Evolutionary conservation across 306 rosid species (phyloP).

Genomic region (Fagus crenata): DNA sequence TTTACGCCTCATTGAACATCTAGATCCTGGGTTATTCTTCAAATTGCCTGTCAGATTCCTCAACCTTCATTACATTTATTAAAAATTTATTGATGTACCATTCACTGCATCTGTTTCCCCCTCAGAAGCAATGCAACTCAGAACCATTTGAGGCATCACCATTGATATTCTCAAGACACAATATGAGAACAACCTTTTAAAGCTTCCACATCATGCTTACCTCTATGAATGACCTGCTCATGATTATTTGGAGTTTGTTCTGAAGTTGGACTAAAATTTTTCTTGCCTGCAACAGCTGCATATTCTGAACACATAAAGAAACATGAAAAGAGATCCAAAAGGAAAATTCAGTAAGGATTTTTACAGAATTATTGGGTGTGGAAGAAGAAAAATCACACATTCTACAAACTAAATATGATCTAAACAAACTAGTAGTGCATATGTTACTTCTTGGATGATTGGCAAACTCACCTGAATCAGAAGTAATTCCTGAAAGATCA

Average conservation of each 20-base stretch:
- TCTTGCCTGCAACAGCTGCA: slow-evolving; percentile 15
- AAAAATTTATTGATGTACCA: slow-evolving; percentile 8
- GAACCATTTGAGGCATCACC: no score
- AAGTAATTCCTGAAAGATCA: slow-evolving; percentile 20
- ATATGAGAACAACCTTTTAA: neutral
- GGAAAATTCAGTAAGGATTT: neutral
- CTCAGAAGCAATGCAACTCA: neutral
- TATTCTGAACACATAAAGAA: neutral
- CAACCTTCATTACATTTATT: slow-evolving; percentile 23
- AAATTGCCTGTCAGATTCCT: slow-evolving; percentile 19
- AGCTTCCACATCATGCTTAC: slow-evolving; percentile 9
- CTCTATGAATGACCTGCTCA: slow-evolving; percentile 3
- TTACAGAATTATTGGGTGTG: slow-evolving; percentile 5
- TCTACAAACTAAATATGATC: neutral
- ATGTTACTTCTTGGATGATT: slow-evolving; percentile 17
- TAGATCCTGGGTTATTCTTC: slow-evolving; percentile 24
- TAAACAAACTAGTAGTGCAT: slow-evolving; percentile 18
- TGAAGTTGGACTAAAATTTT: slow-evolving; percentile 15
- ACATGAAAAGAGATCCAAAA: slow-evolving; percentile 1
- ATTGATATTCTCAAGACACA: no score
- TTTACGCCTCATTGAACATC: slow-evolving; percentile 21
- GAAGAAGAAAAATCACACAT: neutral
- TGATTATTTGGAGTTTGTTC: neutral
- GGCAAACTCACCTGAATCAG: slow-evolving; percentile 16
- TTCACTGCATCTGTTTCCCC: slow-evolving; percentile 8